phyloP scores from a whole-genome alignment of 2,329 filamentous ascomycete species.

The Pyricularia pennisetigena region DNA sequence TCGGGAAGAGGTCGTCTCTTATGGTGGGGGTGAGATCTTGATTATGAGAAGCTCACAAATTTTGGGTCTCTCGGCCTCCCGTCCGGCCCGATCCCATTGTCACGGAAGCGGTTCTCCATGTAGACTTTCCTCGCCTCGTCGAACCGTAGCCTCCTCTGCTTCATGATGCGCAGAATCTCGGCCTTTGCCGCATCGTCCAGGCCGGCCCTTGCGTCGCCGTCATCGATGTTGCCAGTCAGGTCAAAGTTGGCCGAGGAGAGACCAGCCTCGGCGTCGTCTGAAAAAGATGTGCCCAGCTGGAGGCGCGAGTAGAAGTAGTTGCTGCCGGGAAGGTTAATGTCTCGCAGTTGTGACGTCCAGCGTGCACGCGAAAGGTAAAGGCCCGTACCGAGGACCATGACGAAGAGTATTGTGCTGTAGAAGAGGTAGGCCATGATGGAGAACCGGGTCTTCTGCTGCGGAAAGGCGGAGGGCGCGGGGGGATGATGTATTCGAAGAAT shows the following conservation, averaged over 20 bases:
- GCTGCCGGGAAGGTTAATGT: constrained; percentile 39
- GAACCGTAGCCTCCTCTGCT: constrained; percentile 69
- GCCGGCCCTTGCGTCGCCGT: constrained; percentile 68
- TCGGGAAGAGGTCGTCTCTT: background rate
- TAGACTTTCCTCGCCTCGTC: constrained; percentile 84
- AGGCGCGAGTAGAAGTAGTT: constrained; percentile 68
- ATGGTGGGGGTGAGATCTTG: background rate
- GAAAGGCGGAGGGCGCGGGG: background rate
- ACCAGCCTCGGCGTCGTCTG: constrained; percentile 78
- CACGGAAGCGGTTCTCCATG: constrained; percentile 77
- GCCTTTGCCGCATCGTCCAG: constrained; percentile 72
- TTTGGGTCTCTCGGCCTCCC: constrained; percentile 85
- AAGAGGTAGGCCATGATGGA: constrained; percentile 66
- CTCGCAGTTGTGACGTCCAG: constrained; percentile 59
- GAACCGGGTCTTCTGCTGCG: background rate
- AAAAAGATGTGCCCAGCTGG: constrained; percentile 61
- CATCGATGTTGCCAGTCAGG: constrained; percentile 67
- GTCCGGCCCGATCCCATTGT: constrained; percentile 81
- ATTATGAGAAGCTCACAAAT: constrained; percentile 81
- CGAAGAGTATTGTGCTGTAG: constrained; percentile 64
- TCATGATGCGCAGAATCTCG: constrained; percentile 87
- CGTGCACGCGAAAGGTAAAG: constrained; percentile 71
- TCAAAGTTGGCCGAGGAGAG: constrained; percentile 79
- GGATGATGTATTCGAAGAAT: constrained; percentile 4
- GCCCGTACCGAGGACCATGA: constrained; percentile 61